phyloP scores from a whole-genome alignment of 148 eudicot species.

The Rhododendron mucronatum region DNA sequence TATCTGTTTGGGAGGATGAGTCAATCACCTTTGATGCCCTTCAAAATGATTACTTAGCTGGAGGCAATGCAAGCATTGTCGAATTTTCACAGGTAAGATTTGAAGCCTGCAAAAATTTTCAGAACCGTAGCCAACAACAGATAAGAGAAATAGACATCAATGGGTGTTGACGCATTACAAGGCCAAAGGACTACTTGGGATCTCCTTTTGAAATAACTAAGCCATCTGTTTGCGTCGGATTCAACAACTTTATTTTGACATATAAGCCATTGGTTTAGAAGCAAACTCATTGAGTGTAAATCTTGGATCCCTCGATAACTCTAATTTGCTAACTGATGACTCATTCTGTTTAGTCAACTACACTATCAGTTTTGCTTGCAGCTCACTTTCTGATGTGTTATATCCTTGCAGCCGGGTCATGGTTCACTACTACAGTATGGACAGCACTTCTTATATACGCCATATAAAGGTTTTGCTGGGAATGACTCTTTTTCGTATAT shows the following conservation, averaged over 20 bases:
- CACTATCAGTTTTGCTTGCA: background rate
- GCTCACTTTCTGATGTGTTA: background rate
- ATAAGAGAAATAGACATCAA: background rate
- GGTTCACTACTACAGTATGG: constrained; percentile 73
- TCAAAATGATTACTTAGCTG: constrained; percentile 68
- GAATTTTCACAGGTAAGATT: constrained; percentile 54
- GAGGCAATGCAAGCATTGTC: constrained; percentile 43
- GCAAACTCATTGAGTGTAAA: background rate
- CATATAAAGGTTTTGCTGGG: constrained; percentile 76
- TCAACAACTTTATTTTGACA: background rate
- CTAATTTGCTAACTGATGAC: background rate
- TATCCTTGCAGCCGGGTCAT: constrained; percentile 61
- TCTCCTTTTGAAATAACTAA: background rate
- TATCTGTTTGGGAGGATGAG: constrained; percentile 87
- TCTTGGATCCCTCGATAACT: background rate
- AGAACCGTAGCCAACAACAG: background rate
- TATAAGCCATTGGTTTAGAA: background rate
- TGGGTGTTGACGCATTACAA: background rate
- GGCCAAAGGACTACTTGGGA: background rate
- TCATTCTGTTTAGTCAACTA: background rate
- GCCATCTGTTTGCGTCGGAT: background rate
- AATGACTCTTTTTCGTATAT: constrained; percentile 72
- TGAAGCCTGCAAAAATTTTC: background rate
- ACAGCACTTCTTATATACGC: constrained; percentile 68
- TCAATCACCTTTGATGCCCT: constrained; percentile 63